Conservation (phyloP, 345 rosid genomes). For the Aquilaria malaccensis region DNA sequence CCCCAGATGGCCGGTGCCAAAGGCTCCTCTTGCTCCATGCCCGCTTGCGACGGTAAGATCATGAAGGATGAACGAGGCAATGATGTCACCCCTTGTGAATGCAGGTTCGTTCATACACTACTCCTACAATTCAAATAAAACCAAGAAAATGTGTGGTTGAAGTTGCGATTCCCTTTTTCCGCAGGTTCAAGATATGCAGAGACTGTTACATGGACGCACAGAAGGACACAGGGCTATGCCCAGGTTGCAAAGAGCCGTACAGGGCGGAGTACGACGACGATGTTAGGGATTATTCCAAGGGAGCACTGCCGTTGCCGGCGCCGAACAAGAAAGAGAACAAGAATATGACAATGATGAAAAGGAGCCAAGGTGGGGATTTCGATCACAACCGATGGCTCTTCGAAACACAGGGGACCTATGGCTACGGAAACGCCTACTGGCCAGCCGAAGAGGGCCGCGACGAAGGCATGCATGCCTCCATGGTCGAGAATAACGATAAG, state of each 20-base stretch:
- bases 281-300: slow-evolving; percentile 44
- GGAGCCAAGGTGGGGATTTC: slow-evolving; percentile 77
- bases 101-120: slow-evolving; percentile 42
- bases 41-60: slow-evolving; percentile 87
- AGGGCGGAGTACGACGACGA: slow-evolving; percentile 65
- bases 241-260: slow-evolving; percentile 90
- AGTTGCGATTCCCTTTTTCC: background rate
- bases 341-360: slow-evolving; percentile 81
- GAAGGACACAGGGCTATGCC: slow-evolving; percentile 74
- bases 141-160: background rate
- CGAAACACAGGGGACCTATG: slow-evolving; percentile 82
- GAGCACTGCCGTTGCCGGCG: slow-evolving; percentile 61
- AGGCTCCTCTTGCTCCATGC: slow-evolving; percentile 79
- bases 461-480: slow-evolving; percentile 45
- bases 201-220: slow-evolving; percentile 90
- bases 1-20: slow-evolving; percentile 96
- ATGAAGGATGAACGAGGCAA: slow-evolving; percentile 90
- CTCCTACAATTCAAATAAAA: background rate
- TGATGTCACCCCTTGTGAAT: slow-evolving; percentile 82
- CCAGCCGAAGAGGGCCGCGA: slow-evolving; percentile 69
- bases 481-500: slow-evolving; percentile 63
- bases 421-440: slow-evolving; percentile 80
- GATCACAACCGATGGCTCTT: slow-evolving; percentile 88
- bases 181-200: slow-evolving; percentile 88
- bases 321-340: slow-evolving; percentile 27